These are phyloP conservation scores for Cercospora zeae-maydis DNA, from an alignment of 2,329 filamentous ascomycete genomes.

Conservation along the genomic window DNA sequence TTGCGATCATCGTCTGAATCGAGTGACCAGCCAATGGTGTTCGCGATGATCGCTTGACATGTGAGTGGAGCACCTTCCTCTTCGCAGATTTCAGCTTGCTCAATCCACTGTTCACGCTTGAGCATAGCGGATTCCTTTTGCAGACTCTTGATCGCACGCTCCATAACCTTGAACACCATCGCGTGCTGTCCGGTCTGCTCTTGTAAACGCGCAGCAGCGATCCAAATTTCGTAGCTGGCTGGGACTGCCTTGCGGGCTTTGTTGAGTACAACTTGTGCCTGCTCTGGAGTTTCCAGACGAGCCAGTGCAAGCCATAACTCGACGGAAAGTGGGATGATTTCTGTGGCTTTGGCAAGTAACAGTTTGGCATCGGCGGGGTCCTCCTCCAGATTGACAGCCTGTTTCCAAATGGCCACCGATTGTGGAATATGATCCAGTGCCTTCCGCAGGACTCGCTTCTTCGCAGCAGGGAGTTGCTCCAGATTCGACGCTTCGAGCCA, in stretches of 20 bases:
- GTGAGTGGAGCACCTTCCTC: constrained; percentile 84
- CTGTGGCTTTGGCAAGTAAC: constrained; percentile 88
- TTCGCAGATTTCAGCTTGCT: constrained; percentile 90
- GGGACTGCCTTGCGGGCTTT: constrained; percentile 90
- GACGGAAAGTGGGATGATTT: constrained; percentile 88
- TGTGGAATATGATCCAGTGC: constrained; percentile 90
- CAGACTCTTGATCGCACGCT: constrained; percentile 82
- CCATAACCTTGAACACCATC: constrained; percentile 83
- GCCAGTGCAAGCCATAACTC: constrained; percentile 95
- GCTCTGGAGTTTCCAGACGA: constrained; percentile 80
- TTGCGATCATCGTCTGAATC: constrained; percentile 97
- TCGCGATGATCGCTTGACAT: constrained; percentile 82
- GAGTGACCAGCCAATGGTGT: constrained; percentile 87
- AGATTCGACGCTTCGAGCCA: constrained; percentile 97
- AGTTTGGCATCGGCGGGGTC: constrained; percentile 82
- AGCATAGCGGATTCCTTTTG: constrained; percentile 93
- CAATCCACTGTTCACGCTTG: constrained; percentile 95
- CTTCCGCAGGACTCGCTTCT: constrained; percentile 88
- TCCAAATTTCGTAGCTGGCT: constrained; percentile 93
- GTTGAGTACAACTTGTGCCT: constrained; percentile 92
- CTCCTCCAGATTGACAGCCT: constrained; percentile 91
- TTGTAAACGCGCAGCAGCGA: constrained; percentile 85
- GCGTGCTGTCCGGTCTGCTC: constrained; percentile 79
- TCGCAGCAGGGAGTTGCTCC: constrained; percentile 75
- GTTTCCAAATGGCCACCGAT: constrained; percentile 96